Conservation (phyloP, 225 moss, liverwort and hornwort genomes). For the Lunularia cruciata region DNA sequence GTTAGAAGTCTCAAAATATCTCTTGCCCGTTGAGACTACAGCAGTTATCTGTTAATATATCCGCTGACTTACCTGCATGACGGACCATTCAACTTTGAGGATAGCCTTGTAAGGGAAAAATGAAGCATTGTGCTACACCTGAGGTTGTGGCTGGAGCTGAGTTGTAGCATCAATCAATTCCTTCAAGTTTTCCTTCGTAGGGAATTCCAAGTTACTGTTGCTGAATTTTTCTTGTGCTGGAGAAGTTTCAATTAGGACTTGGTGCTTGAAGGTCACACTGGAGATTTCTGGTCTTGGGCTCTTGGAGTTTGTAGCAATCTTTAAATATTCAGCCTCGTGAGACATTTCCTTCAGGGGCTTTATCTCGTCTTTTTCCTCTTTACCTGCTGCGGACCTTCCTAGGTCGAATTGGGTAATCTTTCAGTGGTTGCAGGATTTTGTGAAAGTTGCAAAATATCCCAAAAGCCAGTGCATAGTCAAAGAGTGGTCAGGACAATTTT, state of each 20-base stretch:
- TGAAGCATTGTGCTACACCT: too few relatives aligned
- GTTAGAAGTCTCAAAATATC: too few relatives aligned
- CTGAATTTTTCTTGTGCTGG: neutral
- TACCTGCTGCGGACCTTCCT: conserved; percentile 17
- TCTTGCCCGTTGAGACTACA: too few relatives aligned
- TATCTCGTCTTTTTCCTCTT: conserved; percentile 1
- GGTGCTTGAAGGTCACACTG: neutral
- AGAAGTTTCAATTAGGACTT: neutral
- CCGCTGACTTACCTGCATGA: too few relatives aligned
- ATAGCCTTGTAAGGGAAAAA: too few relatives aligned
- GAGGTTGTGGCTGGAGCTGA: neutral
- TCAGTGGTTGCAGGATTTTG: neutral
- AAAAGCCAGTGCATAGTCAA: too few relatives aligned
- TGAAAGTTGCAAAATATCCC: too few relatives aligned
- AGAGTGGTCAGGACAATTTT: too few relatives aligned
- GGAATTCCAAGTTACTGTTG: neutral
- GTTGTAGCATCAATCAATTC: neutral
- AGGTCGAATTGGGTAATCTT: neutral
- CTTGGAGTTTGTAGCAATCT: neutral
- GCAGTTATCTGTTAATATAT: too few relatives aligned
- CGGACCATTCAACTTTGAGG: too few relatives aligned
- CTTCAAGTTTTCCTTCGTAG: neutral
- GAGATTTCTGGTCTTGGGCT: neutral
- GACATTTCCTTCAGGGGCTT: neutral
- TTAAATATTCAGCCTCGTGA: neutral